phyloP scores from a whole-genome alignment of 1,139 yeast species.

The Blastobotrys elegans region DNA sequence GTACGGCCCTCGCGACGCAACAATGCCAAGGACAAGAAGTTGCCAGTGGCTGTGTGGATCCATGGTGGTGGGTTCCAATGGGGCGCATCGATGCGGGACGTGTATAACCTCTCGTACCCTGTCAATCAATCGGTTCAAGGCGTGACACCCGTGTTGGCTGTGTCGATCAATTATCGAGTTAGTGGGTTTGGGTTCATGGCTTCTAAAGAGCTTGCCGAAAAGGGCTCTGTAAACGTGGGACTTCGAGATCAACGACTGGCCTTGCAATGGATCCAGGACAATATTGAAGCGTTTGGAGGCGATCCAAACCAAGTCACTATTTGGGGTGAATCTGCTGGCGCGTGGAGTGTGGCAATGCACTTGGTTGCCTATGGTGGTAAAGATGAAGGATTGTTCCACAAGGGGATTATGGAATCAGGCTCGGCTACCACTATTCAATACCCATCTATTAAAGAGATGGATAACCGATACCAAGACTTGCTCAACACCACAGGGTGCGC shows the following conservation, averaged over 20 bases:
- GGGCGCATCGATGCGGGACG: neutral
- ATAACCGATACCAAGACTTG: neutral
- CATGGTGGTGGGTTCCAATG: conserved; percentile 36
- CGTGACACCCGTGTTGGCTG: conserved; percentile 31
- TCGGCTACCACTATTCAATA: neutral
- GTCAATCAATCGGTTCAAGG: neutral
- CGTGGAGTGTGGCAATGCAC: conserved; percentile 28
- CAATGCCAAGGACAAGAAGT: conserved; percentile 9
- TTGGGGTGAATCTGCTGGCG: conserved; percentile 39
- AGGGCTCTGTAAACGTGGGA: conserved; percentile 30
- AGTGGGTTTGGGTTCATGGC: conserved; percentile 34
- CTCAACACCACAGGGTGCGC: neutral
- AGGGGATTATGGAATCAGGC: conserved; percentile 11
- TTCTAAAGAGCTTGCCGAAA: conserved; percentile 25
- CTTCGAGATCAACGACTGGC: conserved; percentile 36
- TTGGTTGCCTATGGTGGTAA: conserved; percentile 17
- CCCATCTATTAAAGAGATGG: neutral
- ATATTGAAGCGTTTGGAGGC: conserved; percentile 38
- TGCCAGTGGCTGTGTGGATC: conserved; percentile 36
- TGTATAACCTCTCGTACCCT: conserved; percentile 10
- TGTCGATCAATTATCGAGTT: conserved; percentile 35
- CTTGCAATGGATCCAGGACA: conserved; percentile 37
- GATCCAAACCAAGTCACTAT: conserved; percentile 35
- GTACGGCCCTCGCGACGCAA: conserved; percentile 18
- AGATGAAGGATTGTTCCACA: conserved; percentile 8